Base-by-base conservation (phyloP, 1,284 basidiomycete species). In the Cryptococcus sp. region DNA sequence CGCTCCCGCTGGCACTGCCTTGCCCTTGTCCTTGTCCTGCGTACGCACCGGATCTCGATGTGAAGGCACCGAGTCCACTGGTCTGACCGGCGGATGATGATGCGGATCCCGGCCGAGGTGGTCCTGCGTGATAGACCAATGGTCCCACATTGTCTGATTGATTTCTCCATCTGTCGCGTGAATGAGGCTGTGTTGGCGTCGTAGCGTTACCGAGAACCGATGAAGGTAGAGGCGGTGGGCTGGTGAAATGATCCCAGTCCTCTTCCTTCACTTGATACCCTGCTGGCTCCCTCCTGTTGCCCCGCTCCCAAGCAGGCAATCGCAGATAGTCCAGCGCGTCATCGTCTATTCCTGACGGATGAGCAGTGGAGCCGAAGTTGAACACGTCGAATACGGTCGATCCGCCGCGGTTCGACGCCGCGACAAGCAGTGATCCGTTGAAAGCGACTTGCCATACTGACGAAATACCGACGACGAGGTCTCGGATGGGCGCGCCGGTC, bases 361-460 rank as follows among this genome's bases (percentile, higher is more conserved):
- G 56, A 40, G 61, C 50, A n/a, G 54, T 41, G 3, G 57, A 35
- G 31, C 73, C 72, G 53, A 78, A 79, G 56, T 76, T 68, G 55
- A 78, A 77, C 8, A 79, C 72, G 55, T 78, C 77, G 51, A 77
- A 79, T 11, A 78, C 75, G 0, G 91, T 93, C 16, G 84, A 80
- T 58, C 90, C 87, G 56, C 84, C 85, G 47, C 88, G 83, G 70
- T 93, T 92, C 69, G 90, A 92, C 22, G 93, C 93, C 5, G 92
- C 91, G 47, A 97, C 90, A 71, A 92, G 91, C 83, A 91, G 92
- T 59, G 90, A 82, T 0, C 91, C 90, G 76, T 93, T 90, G 77
- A 95, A 95, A 27, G 91, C 87, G 49, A 96, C 91, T 77, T 96
- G 93, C 93, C 93, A 96, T 17, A 97, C 93, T 17, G 90, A 91